phyloP scores from a whole-genome alignment of 129 eudicot species.

The Pittosporum tobira region DNA sequence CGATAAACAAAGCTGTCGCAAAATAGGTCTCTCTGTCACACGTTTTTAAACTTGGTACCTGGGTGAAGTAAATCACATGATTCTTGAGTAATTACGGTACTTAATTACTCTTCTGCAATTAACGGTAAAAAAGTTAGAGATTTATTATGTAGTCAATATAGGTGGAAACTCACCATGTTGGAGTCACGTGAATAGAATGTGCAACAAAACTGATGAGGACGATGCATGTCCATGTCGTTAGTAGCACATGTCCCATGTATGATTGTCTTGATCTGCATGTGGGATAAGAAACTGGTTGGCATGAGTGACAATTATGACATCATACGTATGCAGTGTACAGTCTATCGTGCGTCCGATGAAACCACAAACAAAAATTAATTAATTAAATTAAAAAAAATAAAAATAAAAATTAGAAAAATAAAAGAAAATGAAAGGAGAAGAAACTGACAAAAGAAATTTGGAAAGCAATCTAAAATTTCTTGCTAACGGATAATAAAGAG shows the following conservation, averaged over 20 bases:
- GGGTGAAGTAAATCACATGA: too few species aligned
- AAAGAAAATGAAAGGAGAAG: too few species aligned
- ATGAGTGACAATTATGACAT: neutral
- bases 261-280: neutral
- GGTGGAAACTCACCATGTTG: conserved; percentile 9
- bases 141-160: neutral
- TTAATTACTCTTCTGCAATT: too few species aligned
- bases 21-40: too few species aligned
- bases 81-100: too few species aligned
- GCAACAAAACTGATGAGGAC: conserved; percentile 9
- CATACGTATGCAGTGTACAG: conserved; percentile 11
- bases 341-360: conserved; percentile 5
- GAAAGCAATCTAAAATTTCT: neutral
- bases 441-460: conserved; percentile 1
- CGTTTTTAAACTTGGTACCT: too few species aligned
- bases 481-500: neutral
- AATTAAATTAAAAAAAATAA: too few species aligned
- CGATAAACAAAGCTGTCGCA: too few species aligned
- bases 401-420: too few species aligned
- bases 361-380: conserved; percentile 14
- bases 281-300: neutral
- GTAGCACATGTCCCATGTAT: conserved; percentile 16
- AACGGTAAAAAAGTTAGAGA: too few species aligned
- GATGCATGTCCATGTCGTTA: neutral
- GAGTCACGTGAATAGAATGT: conserved; percentile 27